These are phyloP conservation scores for Casaregolazyma lundiana DNA, from an alignment of 1,139 yeast species.

Conservation along the genomic window DNA sequence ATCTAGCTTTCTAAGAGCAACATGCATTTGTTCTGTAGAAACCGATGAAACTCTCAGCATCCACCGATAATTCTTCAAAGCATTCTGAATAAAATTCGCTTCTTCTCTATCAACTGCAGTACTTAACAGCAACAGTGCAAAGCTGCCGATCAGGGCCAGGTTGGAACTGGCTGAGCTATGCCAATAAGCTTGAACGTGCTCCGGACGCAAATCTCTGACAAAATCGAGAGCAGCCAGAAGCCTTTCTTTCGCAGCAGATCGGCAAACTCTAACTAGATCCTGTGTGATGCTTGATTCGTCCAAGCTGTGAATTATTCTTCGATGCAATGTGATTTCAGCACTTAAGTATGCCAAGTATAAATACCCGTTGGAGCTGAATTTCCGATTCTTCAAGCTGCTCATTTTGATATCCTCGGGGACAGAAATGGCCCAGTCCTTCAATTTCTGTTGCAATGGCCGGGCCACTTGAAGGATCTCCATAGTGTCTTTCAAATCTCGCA, in stretches of 20 bases:
- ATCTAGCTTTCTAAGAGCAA: conserved; percentile 10
- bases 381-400: conserved; percentile 14
- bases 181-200: conserved; percentile 85
- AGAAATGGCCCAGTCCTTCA: conserved; percentile 80
- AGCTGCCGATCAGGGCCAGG: conserved; percentile 75
- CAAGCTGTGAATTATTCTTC: conserved; percentile 63
- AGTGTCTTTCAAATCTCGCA: conserved; percentile 6
- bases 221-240: conserved; percentile 79
- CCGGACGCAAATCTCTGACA: conserved; percentile 68
- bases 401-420: conserved; percentile 60
- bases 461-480: conserved; percentile 64
- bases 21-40: conserved; percentile 10
- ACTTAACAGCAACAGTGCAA: conserved; percentile 64
- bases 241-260: conserved; percentile 79
- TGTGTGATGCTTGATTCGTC: conserved; percentile 48
- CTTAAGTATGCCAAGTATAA: conserved; percentile 82
- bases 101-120: conserved; percentile 47
- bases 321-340: conserved; percentile 76
- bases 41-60: conserved; percentile 12
- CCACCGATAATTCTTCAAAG: conserved; percentile 11
- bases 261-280: conserved; percentile 63
- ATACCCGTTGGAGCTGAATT: conserved; percentile 56
- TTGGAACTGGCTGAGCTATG: conserved; percentile 73
- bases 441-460: conserved; percentile 74
- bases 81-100: conserved; percentile 28